These are phyloP conservation scores for Spencermartinsiella ligniputridi DNA, from an alignment of 1,139 yeast species.

Conservation along the genomic window DNA sequence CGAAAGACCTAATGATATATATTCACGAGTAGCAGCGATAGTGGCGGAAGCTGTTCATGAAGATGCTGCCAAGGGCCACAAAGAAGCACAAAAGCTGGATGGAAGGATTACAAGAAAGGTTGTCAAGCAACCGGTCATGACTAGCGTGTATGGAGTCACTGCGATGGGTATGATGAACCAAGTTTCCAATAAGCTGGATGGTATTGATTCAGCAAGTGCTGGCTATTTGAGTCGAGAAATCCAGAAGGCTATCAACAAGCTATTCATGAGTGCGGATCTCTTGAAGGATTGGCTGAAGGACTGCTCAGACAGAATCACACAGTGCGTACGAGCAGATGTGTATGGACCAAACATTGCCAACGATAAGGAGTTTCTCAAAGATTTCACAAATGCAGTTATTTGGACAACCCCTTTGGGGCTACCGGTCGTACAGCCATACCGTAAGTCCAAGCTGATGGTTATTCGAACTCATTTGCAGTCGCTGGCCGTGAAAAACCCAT, in stretches of 20 bases:
- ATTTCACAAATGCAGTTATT: constrained; percentile 71
- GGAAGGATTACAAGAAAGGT: constrained; percentile 71
- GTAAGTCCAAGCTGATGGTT: constrained; percentile 53
- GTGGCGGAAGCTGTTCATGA: constrained; percentile 46
- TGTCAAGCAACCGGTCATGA: constrained; percentile 94
- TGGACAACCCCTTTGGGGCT: constrained; percentile 96
- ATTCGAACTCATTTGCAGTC: constrained; percentile 75
- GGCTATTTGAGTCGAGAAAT: constrained; percentile 64
- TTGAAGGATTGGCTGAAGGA: constrained; percentile 90
- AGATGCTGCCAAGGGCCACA: constrained; percentile 34
- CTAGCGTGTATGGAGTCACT: constrained; percentile 93
- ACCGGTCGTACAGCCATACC: constrained; percentile 86
- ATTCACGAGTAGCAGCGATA: constrained; percentile 52
- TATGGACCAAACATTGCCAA: constrained; percentile 6
- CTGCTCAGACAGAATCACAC: constrained; percentile 70
- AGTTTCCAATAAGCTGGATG: constrained; percentile 41
- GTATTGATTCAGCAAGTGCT: constrained; percentile 30
- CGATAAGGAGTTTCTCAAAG: constrained; percentile 34
- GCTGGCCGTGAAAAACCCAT: constrained; percentile 72
- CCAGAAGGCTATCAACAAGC: constrained; percentile 66
- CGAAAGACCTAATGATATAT: constrained; percentile 86
- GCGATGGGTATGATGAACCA: constrained; percentile 81
- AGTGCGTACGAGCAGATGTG: constrained; percentile 38
- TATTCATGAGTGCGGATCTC: constrained; percentile 79
- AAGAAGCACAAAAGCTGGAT: constrained; percentile 45